Percentiles rank a stretch among this genome's conserved stretches.
These are phyloP conservation scores for Populus alba DNA, from an alignment of 345 rosid species.

Conservation along the genomic window DNA sequence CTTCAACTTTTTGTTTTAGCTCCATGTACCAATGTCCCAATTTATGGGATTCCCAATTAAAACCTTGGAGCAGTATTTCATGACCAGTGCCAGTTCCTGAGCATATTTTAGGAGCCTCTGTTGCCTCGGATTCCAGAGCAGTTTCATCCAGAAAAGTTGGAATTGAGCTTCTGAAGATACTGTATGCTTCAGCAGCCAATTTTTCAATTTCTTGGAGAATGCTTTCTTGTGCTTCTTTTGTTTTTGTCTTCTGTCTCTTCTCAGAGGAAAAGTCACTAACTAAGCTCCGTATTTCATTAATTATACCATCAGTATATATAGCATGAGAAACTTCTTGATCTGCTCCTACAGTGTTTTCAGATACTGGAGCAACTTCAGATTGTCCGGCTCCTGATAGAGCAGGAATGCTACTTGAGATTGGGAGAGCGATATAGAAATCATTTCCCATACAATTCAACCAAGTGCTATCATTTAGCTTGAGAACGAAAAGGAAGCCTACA, in stretches of 20 bases:
- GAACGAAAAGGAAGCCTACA: slow-evolving; percentile 78
- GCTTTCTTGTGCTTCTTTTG: slow-evolving; percentile 71
- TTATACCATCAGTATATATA: slow-evolving; percentile 57
- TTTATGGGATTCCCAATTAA: slow-evolving; percentile 97
- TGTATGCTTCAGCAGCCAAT: slow-evolving; percentile 97
- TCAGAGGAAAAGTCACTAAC: slow-evolving; percentile 62
- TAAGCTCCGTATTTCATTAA: slow-evolving; percentile 75
- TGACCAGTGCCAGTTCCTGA: slow-evolving; percentile 83
- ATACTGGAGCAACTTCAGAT: slow-evolving; percentile 31
- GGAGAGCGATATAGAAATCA: slow-evolving; percentile 76
- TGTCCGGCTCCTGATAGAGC: slow-evolving; percentile 24
- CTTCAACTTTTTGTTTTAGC: slow-evolving; percentile 64
- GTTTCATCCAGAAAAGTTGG: slow-evolving; percentile 60
- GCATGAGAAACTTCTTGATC: slow-evolving; percentile 41
- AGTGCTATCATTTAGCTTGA: slow-evolving; percentile 59
- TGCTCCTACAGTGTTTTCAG: slow-evolving; percentile 35
- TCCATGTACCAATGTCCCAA: slow-evolving; percentile 83
- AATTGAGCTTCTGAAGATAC: slow-evolving; percentile 74
- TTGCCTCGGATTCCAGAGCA: slow-evolving; percentile 37
- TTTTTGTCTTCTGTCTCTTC: slow-evolving; percentile 48
- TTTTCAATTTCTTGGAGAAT: slow-evolving; percentile 94
- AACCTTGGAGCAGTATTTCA: slow-evolving; percentile 91
- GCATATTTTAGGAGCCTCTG: slow-evolving; percentile 44
- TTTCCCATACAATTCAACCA: slow-evolving; percentile 69
- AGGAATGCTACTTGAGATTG: slow-evolving; percentile 40